phyloP scores from a whole-genome alignment of 305 asterid genomes.

The Solanum aculeatissimum region DNA sequence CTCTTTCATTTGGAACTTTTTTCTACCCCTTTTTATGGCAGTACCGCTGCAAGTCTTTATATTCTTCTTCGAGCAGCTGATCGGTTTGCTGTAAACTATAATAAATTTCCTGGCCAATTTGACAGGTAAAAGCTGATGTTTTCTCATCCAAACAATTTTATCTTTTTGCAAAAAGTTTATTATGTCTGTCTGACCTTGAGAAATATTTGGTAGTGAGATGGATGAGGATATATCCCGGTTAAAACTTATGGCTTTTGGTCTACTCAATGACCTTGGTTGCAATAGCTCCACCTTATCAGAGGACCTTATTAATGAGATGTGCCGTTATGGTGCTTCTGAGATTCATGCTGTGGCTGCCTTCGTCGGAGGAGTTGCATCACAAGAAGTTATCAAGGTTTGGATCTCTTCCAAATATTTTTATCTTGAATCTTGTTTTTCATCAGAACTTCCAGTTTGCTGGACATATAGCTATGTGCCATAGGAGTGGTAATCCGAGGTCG shows the following conservation, averaged over 20 bases:
- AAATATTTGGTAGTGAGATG: slow-evolving; percentile 49
- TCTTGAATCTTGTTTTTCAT: not conserved
- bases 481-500: not conserved
- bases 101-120: slow-evolving; percentile 80
- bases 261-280: slow-evolving; percentile 82
- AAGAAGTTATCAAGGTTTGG: slow-evolving; percentile 93
- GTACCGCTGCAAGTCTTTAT: slow-evolving; percentile 77
- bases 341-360: slow-evolving; percentile 93
- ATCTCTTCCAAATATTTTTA: not conserved
- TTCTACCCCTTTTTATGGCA: slow-evolving; percentile 13
- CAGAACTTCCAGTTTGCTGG: not conserved
- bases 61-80: slow-evolving; percentile 88
- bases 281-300: slow-evolving; percentile 70
- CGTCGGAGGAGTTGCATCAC: slow-evolving; percentile 91
- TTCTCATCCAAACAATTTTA: not conserved
- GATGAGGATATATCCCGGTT: slow-evolving; percentile 91
- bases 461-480: not conserved
- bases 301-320: slow-evolving; percentile 88
- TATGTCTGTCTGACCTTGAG: not conserved
- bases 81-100: slow-evolving; percentile 76
- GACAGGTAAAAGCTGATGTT: slow-evolving; percentile 52
- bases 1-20: not conserved
- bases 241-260: slow-evolving; percentile 64
- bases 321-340: slow-evolving; percentile 93
- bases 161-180: not conserved